Evolutionary conservation across 73 alveolate species (phyloP), one percentile per base, ranked within the genome.

Genomic region (Effrenium voratum): DNA sequence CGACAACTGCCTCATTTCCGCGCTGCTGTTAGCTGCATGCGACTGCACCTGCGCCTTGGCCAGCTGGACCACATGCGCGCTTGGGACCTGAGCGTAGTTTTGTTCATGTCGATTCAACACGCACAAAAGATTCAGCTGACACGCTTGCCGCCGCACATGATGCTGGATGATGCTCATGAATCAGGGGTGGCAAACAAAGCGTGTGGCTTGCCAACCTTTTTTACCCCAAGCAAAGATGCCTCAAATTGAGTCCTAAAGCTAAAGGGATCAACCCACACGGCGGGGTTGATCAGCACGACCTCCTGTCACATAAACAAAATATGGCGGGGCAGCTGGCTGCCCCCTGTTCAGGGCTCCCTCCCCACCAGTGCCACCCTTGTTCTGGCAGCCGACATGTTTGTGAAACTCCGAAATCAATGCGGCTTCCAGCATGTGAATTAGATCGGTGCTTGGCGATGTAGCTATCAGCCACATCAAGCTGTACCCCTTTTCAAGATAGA

Each of bases 281-380:
- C 94, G 30, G n/a, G 63, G 46, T 41, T 86, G 94, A 26, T 86
- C 94, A 22, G 94, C 94, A 0, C 94, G 81, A 12, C 83, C 83
- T 2, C 94, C 94, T 1, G 83, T 60, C 8, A 86, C 82, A 63
- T 86, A 86, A 40, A 59, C 81, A 57, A 19, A 86, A 46, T 60
- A 86, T 4, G 94, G 94, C 12, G 93, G 93, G 24, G 60, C 44
- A 24, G 60, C 68, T 28, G 68, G 66, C 28, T 38, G 15, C 3
- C 40, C 57, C 57, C 68, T 36, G 66, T 60, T 60, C 45, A 86
- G 55, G 60, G 94, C 83, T 34, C 94, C 94, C 24, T 86, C 94
- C 5, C 94, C 94, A 12, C 94, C 94, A 60, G 36, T 86, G 24
- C 77, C 77, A 28, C 41, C 19, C 40, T 63, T 5, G 57, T 86